These are phyloP conservation scores for Byssochlamys sp. DNA, from an alignment of 2,329 filamentous ascomycete genomes.

Conservation along the genomic window DNA sequence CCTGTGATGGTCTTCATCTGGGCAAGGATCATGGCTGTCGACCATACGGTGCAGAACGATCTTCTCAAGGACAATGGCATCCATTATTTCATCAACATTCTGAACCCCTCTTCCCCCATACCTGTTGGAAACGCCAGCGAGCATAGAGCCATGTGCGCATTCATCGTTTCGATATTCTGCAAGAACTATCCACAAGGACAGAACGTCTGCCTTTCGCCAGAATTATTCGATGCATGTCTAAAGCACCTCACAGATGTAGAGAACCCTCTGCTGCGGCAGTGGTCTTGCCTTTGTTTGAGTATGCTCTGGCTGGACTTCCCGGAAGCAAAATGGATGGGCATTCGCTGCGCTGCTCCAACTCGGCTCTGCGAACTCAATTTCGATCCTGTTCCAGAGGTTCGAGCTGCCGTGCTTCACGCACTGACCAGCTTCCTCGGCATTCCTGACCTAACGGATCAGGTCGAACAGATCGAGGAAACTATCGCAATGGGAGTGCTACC, in stretches of 20 bases:
- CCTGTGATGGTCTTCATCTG: slow-evolving; percentile 99
- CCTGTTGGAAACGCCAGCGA: slow-evolving; percentile 82
- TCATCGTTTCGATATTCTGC: slow-evolving; percentile 94
- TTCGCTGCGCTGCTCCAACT: slow-evolving; percentile 72
- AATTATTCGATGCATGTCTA: slow-evolving; percentile 81
- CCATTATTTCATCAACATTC: slow-evolving; percentile 87
- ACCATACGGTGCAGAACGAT: slow-evolving; percentile 85
- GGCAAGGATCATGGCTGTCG: slow-evolving; percentile 89
- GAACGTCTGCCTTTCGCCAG: slow-evolving; percentile 78
- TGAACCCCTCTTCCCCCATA: slow-evolving; percentile 73
- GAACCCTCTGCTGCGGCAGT: slow-evolving; percentile 82
- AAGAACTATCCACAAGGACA: slow-evolving; percentile 88
- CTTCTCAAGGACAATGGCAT: slow-evolving; percentile 94
- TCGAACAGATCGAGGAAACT: slow-evolving; percentile 80
- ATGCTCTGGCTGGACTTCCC: slow-evolving; percentile 86
- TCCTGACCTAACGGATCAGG: slow-evolving; percentile 80
- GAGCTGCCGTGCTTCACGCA: slow-evolving; percentile 85
- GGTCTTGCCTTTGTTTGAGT: slow-evolving; percentile 90
- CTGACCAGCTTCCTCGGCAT: slow-evolving; percentile 91
- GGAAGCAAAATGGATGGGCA: slow-evolving; percentile 93
- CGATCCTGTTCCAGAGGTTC: slow-evolving; percentile 83
- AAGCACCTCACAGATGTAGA: slow-evolving; percentile 74
- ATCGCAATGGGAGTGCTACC: slow-evolving; percentile 81
- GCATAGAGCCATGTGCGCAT: slow-evolving; percentile 97
- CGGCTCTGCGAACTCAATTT: slow-evolving; percentile 71